phyloP scores from a whole-genome alignment of 192 early-diverging fungal species.

The Coemansia sp. region DNA sequence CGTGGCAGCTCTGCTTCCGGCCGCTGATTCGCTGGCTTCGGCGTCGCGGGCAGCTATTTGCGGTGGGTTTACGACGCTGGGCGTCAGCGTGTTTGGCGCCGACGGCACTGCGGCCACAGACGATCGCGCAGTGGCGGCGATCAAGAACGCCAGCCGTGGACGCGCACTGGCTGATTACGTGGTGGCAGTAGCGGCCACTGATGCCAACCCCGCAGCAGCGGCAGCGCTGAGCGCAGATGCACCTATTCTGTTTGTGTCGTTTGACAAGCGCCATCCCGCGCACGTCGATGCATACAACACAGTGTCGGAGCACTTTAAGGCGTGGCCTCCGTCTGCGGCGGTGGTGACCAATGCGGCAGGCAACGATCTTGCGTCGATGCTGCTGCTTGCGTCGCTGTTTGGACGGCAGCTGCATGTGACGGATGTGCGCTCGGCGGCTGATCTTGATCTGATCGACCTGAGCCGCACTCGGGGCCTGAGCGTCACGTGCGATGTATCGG shows the following conservation, averaged over 20 bases:
- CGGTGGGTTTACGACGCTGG: conserved; percentile 84
- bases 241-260: conserved; percentile 64
- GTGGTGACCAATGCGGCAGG: conserved; percentile 85
- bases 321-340: conserved; percentile 74
- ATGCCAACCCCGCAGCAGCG: conserved; percentile 61
- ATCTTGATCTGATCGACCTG: conserved; percentile 82
- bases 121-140: conserved; percentile 41
- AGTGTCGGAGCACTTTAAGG: conserved; percentile 70
- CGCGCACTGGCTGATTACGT: conserved; percentile 72
- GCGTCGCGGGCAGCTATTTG: conserved; percentile 71
- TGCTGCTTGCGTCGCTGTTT: conserved; percentile 84
- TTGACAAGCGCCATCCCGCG: conserved; percentile 42
- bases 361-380: conserved; percentile 81
- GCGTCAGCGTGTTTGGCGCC: conserved; percentile 58
- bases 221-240: conserved; percentile 47
- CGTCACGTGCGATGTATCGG: conserved; percentile 93
- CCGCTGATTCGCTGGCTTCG: conserved; percentile 59
- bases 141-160: conserved; percentile 59
- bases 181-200: conserved; percentile 67
- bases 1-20: conserved; percentile 67
- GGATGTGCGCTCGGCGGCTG: conserved; percentile 72
- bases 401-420: conserved; percentile 87
- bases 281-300: conserved; percentile 62
- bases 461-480: conserved; percentile 81
- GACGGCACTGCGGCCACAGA: conserved; percentile 31